Base-by-base conservation (phyloP, 2,329 filamentous ascomycete genomes). In the Triangularia setosa region DNA sequence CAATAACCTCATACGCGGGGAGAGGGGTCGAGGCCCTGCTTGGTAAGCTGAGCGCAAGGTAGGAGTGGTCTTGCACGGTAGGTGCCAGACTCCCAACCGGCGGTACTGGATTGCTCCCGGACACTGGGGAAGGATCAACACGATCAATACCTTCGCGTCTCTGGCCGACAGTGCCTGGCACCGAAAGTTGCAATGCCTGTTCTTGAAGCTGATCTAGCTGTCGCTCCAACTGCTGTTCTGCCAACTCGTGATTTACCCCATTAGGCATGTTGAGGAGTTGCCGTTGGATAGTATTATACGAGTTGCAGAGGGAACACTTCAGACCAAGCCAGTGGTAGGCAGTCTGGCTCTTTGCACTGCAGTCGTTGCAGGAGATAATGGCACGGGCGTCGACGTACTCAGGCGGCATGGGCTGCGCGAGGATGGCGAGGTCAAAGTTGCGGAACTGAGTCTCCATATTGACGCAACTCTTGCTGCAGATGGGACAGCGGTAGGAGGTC, bases 381-480 rank as follows among this genome's bases (percentile, higher is more conserved):
- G 93, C 94, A 67, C 88, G 88, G 4, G 91, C 93, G 71, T 92
- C 87, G 66, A 81, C 83, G 72, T 93, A 96, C 68, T 96, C 91
- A 5, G 83, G 79, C 0, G 95, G 95, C 93, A 99, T 98, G 1
- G 95, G 95, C 74, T 99, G 95, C 54, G 84, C 84, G 68, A 90
- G 85, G 65, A 99, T 97, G 58, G 92, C 89, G 60, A 93, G 86
- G 72, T 97, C 94, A 33, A 98, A 79, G 70, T 95, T 95, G 58
- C 92, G 88, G 79, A 98, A 99, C 71, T 96, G 91, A 40, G 91
- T 86, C 73, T 97, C 94, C 94, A 99, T 99, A 74, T 98, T 98
- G 69, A 92, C 87, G n/a, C 96, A 90, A 68, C 91, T 97, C 77
- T 95, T 96, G 79, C 90, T 96, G 83, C 95, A 99, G 58, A 97